These are phyloP conservation scores for Persicaria maculosa DNA, from an alignment of 148 eudicot genomes.

Conservation along the genomic window DNA sequence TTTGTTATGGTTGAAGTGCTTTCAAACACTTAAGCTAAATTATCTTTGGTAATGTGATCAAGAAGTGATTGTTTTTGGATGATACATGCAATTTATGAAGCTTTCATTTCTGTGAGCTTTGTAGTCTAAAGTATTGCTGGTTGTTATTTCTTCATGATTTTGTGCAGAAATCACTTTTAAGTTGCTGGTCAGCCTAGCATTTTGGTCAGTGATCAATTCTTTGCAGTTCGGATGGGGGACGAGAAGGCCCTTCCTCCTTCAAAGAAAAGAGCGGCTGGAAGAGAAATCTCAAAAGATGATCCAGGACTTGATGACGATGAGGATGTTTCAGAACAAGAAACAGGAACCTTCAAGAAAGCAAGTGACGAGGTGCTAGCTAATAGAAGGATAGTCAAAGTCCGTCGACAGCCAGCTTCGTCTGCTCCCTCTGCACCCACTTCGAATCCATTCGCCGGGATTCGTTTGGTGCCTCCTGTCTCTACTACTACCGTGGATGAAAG, in stretches of 20 bases:
- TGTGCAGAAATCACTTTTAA: background rate
- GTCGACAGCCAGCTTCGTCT: conserved; percentile 45
- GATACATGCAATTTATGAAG: background rate
- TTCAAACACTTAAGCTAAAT: background rate
- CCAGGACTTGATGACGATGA: conserved; percentile 87
- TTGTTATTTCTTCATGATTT: background rate
- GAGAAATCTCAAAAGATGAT: conserved; percentile 71
- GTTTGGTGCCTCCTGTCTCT: conserved; percentile 48
- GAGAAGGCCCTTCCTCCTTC: conserved; percentile 59
- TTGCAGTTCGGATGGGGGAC: conserved; percentile 45
- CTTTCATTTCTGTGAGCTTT: conserved; percentile 1
- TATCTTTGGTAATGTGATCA: background rate
- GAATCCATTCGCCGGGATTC: conserved; percentile 83
- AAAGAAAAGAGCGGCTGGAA: conserved; percentile 87
- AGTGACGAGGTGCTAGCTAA: conserved; percentile 78
- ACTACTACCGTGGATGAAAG: conserved; percentile 15
- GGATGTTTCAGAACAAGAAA: conserved; percentile 48
- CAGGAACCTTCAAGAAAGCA: conserved; percentile 77
- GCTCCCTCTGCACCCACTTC: conserved; percentile 49
- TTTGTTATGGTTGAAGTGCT: background rate
- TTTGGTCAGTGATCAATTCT: background rate
- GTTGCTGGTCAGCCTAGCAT: background rate
- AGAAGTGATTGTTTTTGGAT: background rate
- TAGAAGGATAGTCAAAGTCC: conserved; percentile 82
- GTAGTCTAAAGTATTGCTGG: background rate